phyloP scores from a whole-genome alignment of 352 stramenopile species.

The Globisporangium spinosum region DNA sequence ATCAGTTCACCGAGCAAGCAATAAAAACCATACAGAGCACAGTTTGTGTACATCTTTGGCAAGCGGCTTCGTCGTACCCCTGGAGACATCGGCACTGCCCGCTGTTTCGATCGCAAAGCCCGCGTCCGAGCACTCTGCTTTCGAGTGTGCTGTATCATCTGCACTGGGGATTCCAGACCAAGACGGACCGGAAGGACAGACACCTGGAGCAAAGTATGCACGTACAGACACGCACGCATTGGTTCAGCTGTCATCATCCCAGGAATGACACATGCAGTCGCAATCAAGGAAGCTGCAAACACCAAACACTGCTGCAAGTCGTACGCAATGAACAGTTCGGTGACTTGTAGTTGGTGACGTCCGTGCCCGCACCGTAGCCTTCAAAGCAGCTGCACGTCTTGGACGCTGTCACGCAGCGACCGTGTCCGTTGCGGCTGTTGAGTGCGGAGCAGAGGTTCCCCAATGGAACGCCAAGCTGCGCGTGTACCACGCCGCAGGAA shows the following conservation, averaged over 20 bases:
- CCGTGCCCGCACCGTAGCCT: conserved; percentile 77
- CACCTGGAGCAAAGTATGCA: conserved; percentile 26
- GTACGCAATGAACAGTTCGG: conserved; percentile 82
- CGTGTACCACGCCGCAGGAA: conserved; percentile 7
- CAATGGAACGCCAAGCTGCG: conserved; percentile 49
- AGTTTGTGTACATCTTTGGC: conserved; percentile 47
- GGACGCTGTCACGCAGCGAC: conserved; percentile 74
- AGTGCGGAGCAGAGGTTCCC: conserved; percentile 74
- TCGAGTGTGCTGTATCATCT: conserved; percentile 35
- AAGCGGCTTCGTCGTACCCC: conserved; percentile 70
- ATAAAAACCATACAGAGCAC: background rate
- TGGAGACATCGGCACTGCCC: conserved; percentile 64
- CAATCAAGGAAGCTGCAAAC: background rate
- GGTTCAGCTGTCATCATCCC: background rate
- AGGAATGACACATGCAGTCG: background rate
- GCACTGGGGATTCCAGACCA: conserved; percentile 54
- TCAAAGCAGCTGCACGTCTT: conserved; percentile 89
- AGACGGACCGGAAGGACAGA: conserved; percentile 59
- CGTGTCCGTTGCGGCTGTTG: conserved; percentile 88
- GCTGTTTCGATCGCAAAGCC: conserved; percentile 47
- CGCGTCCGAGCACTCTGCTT: conserved; percentile 59
- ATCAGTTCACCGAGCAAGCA: background rate
- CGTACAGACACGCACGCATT: background rate
- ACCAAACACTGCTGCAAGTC: background rate
- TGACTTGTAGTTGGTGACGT: conserved; percentile 73